Percentiles rank a stretch among this genome's conserved stretches.
Conservation (phyloP, 768 basidiomycete species). For the Leccinum subgranulosum region DNA sequence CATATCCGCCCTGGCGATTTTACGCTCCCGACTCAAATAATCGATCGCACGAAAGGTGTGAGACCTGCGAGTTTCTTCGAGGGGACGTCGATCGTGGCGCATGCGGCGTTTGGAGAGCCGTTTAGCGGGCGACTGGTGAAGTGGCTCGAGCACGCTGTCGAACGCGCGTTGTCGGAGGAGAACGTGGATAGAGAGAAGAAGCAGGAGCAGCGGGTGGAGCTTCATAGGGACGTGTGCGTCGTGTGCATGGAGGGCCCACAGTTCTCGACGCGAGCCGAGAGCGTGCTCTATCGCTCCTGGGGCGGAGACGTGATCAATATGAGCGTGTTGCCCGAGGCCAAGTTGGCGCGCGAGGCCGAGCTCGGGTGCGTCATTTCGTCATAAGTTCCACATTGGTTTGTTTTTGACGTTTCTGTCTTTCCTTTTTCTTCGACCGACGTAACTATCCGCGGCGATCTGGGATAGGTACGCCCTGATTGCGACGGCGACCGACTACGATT, state of each 20-base stretch:
- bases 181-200: slow-evolving; percentile 28
- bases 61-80: slow-evolving; percentile 90
- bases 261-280: slow-evolving; percentile 98
- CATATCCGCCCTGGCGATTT: slow-evolving; percentile 91
- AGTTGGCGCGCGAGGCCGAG: slow-evolving; percentile 94
- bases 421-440: background rate
- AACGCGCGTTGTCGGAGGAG: slow-evolving; percentile 48
- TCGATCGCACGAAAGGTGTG: slow-evolving; percentile 93
- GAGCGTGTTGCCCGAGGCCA: slow-evolving; percentile 96
- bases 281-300: slow-evolving; percentile 88
- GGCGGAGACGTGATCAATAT: slow-evolving; percentile 96
- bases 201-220: slow-evolving; percentile 50
- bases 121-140: slow-evolving; percentile 62
- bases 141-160: slow-evolving; percentile 67
- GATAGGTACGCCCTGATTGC: slow-evolving; percentile 90
- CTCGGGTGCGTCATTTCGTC: slow-evolving; percentile 52
- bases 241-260: slow-evolving; percentile 98
- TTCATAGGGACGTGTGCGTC: slow-evolving; percentile 82
- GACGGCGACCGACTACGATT: slow-evolving; percentile 92
- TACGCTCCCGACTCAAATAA: slow-evolving; percentile 85
- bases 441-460: background rate
- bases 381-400: background rate
- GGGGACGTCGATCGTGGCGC: slow-evolving; percentile 77
- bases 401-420: background rate
- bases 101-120: slow-evolving; percentile 93